Evolutionary conservation across 2,329 filamentous ascomycete species (phyloP), one percentile per base, ranked within the genome.

Genomic region (Talaromyces albobiverticillius): DNA sequence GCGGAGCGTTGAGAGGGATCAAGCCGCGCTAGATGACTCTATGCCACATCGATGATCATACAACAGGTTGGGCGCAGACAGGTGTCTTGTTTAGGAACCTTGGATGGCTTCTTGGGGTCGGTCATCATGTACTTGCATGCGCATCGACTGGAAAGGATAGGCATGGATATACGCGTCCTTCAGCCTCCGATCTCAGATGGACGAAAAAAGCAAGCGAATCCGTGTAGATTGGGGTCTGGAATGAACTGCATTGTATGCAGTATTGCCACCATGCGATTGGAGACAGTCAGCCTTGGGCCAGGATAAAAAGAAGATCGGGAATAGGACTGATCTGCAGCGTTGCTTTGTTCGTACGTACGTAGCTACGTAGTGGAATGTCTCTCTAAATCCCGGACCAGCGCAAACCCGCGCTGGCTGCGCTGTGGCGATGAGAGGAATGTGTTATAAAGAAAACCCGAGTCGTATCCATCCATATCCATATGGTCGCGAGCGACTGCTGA

Each of bases 321-420:
- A 49, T 49, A 40, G 46, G 34, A 38, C 36, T 41, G 47, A 50
- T 50, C 47, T 50, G 40, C 47, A 41, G 14, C 34, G 22, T 32
- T 26, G 47, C 47, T 50, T 50, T 23, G 36, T 42, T 41, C 46
- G 25, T n/a, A n/a, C n/a, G n/a, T n/a, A n/a, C n/a, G n/a, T n/a
- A n/a, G n/a, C n/a, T n/a, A n/a, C n/a, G n/a, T n/a, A n/a, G n/a
- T n/a, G n/a, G n/a, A n/a, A n/a, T n/a, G n/a, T n/a, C n/a, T n/a
- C n/a, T n/a, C n/a, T n/a, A n/a, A n/a, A n/a, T n/a, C n/a, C n/a
- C n/a, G n/a, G n/a, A n/a, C n/a, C n/a, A n/a, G n/a, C n/a, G n/a
- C n/a, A n/a, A n/a, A n/a, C n/a, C n/a, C n/a, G n/a, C n/a, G n/a
- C n/a, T n/a, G n/a, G n/a, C n/a, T n/a, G n/a, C n/a, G n/a, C n/a